Percentiles rank a stretch among this genome's conserved stretches.
These are phyloP conservation scores for Pyrus pyrifolia DNA, from an alignment of 306 rosid genomes.

Conservation along the genomic window DNA sequence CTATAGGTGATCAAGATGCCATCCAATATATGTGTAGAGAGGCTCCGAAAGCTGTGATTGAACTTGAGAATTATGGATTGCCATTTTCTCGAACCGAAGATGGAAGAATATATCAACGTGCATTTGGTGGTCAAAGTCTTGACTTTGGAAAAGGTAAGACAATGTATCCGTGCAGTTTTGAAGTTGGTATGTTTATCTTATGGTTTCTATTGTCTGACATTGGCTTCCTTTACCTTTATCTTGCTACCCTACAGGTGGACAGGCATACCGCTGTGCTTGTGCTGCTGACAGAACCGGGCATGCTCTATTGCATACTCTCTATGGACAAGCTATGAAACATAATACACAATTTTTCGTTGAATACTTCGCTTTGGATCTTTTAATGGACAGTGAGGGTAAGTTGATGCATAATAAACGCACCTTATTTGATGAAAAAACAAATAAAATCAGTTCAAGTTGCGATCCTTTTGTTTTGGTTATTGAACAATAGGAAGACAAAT, in stretches of 20 bases:
- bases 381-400: conserved; percentile 76
- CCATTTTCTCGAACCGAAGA: conserved; percentile 89
- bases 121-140: conserved; percentile 96
- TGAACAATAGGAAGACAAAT: neutral
- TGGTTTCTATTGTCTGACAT: conserved; percentile 11
- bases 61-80: conserved; percentile 82
- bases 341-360: conserved; percentile 89
- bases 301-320: conserved; percentile 82
- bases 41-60: conserved; percentile 94
- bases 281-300: conserved; percentile 96
- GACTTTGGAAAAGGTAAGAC: conserved; percentile 77
- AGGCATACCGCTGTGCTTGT: conserved; percentile 94
- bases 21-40: conserved; percentile 95
- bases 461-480: neutral
- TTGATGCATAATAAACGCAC: conserved; percentile 4
- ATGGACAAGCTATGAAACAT: conserved; percentile 89
- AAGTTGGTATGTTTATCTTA: neutral
- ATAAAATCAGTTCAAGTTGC: neutral
- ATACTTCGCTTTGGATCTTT: conserved; percentile 78
- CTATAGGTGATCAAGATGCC: conserved; percentile 92
- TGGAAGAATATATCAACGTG: conserved; percentile 89
- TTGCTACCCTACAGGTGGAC: conserved; percentile 59
- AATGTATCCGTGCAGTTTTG: conserved; percentile 7
- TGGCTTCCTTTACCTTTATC: conserved; percentile 5
- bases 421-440: neutral